Base-by-base conservation (phyloP, 768 basidiomycete species). In the Trametopsis cervina region DNA sequence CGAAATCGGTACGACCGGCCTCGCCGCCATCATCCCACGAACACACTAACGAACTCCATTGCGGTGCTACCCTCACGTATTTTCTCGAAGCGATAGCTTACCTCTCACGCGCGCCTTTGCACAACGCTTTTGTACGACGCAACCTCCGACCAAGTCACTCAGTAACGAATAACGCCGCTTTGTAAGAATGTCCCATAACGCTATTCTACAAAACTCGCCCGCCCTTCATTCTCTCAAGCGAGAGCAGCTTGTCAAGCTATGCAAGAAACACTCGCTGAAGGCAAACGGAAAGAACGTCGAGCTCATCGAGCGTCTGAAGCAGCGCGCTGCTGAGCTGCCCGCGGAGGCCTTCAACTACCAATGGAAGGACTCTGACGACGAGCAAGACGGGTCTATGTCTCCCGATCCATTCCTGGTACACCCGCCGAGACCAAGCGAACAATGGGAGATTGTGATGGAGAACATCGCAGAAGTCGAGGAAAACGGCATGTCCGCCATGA, bases 401-500 rank as follows among this genome's bases (percentile, higher is more conserved):
- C 21, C 24, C 4, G 50, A 27, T 13, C 18, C 23, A 9, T 29
- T 27, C 22, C 21, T 43, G 22, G 21, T 24, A 9, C 17, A 33
- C 33, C 59, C 69, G 50, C 67, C 79, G 9, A 74, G 85, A 37
- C 83, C 84, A 0, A 86, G 85, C 58, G 84, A 87, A 57, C 82
- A 85, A 56, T 90, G 89, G 87, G 85, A 88, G 59, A 68, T 90
- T 50, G 78, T 89, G n/a, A 89, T 90, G 81, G 88, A 90, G 46
- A 77, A 78, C 50, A 89, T 85, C 29, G 69, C 77, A 43, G 87
- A 89, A 49, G 63, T 71, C 15, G 82, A 85, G 27, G 84, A 86
- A 52, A 60, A 60, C 33, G 54, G 58, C 41, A 74, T 70, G 26
- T 72, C 46, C 4, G 69, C 4, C 73, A 69, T n/a, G 4, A 74